phyloP scores from a whole-genome alignment of 106 monocot genomes.

The Narthecium ossifragum region DNA sequence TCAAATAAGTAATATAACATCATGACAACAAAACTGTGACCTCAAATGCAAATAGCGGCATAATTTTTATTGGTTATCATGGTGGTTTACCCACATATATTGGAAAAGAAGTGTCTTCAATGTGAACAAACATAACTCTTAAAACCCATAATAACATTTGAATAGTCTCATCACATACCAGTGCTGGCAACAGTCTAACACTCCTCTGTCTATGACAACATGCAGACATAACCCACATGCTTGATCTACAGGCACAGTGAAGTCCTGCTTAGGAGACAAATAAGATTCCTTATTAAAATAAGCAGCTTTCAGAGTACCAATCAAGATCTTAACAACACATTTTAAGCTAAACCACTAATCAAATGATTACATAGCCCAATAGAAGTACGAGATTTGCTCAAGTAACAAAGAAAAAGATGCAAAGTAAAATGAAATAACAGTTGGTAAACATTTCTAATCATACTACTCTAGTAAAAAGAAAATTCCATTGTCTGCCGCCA shows the following conservation, averaged over 20 bases:
- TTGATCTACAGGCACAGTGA: constrained; percentile 44
- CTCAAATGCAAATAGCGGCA: no score
- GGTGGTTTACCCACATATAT: neutral
- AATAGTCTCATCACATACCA: constrained; percentile 52
- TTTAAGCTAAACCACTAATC: no score
- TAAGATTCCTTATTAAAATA: neutral
- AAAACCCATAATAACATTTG: neutral
- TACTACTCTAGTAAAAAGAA: no score
- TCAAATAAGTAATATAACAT: neutral
- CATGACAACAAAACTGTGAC: neutral
- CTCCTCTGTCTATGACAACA: constrained; percentile 86
- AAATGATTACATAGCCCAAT: neutral
- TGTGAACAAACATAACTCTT: neutral
- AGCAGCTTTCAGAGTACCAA: no score
- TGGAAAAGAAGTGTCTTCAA: no score
- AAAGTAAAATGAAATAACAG: neutral
- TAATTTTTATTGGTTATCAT: no score
- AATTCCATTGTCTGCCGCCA: no score
- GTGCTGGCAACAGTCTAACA: constrained; percentile 77
- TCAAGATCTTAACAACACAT: neutral
- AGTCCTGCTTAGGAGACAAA: constrained; percentile 36
- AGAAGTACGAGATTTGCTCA: neutral
- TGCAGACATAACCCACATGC: constrained; percentile 84
- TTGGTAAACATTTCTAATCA: no score
- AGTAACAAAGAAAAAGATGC: neutral